Base-by-base conservation (phyloP, 1,284 basidiomycete species). In the Malassezia arunalokei region DNA sequence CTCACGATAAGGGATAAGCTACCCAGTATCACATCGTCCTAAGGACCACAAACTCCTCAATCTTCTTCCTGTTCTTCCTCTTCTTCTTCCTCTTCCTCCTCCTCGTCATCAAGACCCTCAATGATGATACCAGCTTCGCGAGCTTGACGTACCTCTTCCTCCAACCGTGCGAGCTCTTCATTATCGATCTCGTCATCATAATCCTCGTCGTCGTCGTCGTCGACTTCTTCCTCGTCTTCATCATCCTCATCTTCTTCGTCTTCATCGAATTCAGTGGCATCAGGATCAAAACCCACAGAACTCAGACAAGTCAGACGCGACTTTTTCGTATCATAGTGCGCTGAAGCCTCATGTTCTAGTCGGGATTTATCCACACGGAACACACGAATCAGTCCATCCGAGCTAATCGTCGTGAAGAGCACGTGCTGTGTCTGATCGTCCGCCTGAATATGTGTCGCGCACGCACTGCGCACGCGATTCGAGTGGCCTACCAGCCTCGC, bases 221-320 rank as follows among this genome's bases (percentile, higher is more conserved):
- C 48, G 28, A 49, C 58, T 8, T 48, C 54, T n/a, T 44, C 42
- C 7, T 54, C 50, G 9, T 15, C 43, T 17, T 51, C 54, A 9
- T 51, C 43, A 30, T 49, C 54, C 7, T 52, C 49, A 1, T 11
- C n/a, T 4, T 20, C 35, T 11, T 42, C 35, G 28, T 46, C 56
- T 28, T 49, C 49, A 8, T 11, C 49, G 3, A 27, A 50, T 14
- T 17, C 41, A 30, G 28, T 37, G 7, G 17, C 38, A 15, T 30
- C 42, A 0, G 49, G 46, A 27, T 55, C 44, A 27, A 60, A 59
- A n/a, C 65, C 65, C 3, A 65, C 66, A 11, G 63, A 57, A 24
- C 63, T 64, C 38, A 73, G 51, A 39, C 66, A 68, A 1, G 68
- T 73, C 28, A 73, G 54, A 2, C 70, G 61, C 20, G 68, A 63